Base-by-base conservation (phyloP, 176 grass and related monocot genomes). In the Oryza australiensis region DNA sequence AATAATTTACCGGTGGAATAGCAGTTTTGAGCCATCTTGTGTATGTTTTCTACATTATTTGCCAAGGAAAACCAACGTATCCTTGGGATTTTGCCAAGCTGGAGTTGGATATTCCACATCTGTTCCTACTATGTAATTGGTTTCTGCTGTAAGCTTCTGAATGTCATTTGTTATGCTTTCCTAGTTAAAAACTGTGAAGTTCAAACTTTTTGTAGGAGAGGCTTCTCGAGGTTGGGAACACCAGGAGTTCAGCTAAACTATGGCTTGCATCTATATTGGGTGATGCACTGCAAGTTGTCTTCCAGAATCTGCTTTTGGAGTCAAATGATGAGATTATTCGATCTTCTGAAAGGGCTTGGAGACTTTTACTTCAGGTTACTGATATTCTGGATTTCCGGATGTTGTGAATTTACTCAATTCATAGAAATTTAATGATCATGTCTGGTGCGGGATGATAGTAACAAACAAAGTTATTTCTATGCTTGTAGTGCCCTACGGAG, bases 231-330 rank as follows among this genome's bases (percentile, higher is more conserved):
- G 96, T 95, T 83, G 76, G 92, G 82, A 91, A 93, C 73, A 90
- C 81, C 12, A 89, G 86, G 70, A 91, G 80, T 43, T 88, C 91
- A 75, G 77, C 48, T 68, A 82, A 82, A 62, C 93, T 99, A 63
- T 99, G 93, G 96, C 79, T 89, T 57, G 71, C 92, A 81, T 95
- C 93, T 22, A 88, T 99, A 75, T 90, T 99, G 74, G 85, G 96
- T 64, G 93, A 99, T 77, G 93, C 96, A 71, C 81, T 99, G 76
- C 84, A 92, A 68, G 90, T 99, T 90, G 90, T 95, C 49, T 99
- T 91, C 76, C 96, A 99, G 77, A 99, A 99, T 86, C 77, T 99
- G 83, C 92, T 99, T 76, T 88, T 99, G 87, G 96, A 99, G 82
- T 86, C 96, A 37, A 99, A 99, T 86, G 90, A 95, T 68, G 88